Evolutionary conservation across 139 green algal genomes (phyloP).

Genomic region (Gonium pectorale): DNA sequence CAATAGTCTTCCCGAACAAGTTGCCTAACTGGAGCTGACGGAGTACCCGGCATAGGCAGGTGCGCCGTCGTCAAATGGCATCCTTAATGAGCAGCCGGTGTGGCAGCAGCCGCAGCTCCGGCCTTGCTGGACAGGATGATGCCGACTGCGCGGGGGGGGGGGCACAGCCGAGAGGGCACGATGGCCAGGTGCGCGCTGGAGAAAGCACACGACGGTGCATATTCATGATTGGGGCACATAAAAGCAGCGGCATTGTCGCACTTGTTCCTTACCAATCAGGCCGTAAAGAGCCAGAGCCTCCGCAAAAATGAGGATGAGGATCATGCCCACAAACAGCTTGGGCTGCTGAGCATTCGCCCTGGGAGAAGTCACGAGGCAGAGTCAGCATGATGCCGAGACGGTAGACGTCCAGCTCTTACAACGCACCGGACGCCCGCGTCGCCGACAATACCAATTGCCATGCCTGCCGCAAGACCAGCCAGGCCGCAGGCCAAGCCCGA

Average conservation of each 20-base stretch:
- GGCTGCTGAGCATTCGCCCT: constrained; percentile 99
- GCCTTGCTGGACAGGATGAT: constrained; percentile 97
- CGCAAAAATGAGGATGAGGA: constrained; percentile 99
- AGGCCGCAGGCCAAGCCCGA: constrained; percentile 96
- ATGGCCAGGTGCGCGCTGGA: not conserved
- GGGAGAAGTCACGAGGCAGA: not conserved
- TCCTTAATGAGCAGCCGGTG: not conserved
- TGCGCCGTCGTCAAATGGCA: no score
- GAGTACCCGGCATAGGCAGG: no score
- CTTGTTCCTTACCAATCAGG: constrained; percentile 86
- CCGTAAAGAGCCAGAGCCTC: constrained; percentile 98
- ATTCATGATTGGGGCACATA: not conserved
- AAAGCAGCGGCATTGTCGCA: not conserved
- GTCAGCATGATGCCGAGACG: not conserved
- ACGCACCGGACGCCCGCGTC: constrained; percentile 95
- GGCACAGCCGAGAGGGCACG: not conserved
- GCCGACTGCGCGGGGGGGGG: constrained; percentile 91
- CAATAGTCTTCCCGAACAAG: not conserved
- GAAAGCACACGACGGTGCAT: not conserved
- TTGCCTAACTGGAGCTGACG: no score
- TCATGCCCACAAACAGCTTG: constrained; percentile 99
- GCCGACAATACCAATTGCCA: constrained; percentile 99
- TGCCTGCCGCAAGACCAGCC: constrained; percentile 94
- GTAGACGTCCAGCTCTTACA: not conserved
- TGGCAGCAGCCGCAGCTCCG: constrained; percentile 36